Percentiles rank a stretch among this genome's conserved stretches.
These are phyloP conservation scores for Posidonia australis DNA, from an alignment of 106 monocot genomes.

Conservation along the genomic window DNA sequence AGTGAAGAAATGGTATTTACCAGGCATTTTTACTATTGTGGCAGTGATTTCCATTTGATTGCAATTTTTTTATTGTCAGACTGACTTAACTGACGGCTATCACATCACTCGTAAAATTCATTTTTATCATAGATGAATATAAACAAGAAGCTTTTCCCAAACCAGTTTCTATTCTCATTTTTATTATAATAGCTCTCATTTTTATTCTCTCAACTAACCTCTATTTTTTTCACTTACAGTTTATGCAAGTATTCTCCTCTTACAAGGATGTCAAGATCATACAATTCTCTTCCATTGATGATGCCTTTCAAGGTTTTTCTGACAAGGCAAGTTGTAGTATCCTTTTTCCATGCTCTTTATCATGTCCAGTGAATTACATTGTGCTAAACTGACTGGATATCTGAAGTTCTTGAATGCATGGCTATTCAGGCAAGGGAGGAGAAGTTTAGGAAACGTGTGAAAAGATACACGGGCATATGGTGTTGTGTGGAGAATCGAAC, in stretches of 20 bases:
- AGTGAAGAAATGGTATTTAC: conserved; percentile 60
- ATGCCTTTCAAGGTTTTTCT: conserved; percentile 60
- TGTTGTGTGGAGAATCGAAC: conserved; percentile 58
- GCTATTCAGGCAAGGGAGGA: conserved; percentile 36
- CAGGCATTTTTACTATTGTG: background rate
- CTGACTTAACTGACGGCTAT: background rate
- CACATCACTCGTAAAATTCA: no score
- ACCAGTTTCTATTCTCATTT: no score
- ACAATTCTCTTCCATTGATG: conserved; percentile 70
- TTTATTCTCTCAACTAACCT: background rate
- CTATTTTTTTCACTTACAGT: background rate
- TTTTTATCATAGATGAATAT: no score
- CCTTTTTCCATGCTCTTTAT: background rate
- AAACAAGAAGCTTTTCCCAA: no score
- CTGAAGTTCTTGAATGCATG: background rate
- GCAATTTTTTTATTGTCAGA: background rate
- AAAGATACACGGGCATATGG: conserved; percentile 86
- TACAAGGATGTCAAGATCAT: conserved; percentile 71
- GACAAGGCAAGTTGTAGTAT: conserved; percentile 33
- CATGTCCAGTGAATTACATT: background rate
- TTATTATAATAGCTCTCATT: background rate
- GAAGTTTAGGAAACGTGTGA: conserved; percentile 74
- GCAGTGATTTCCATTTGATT: background rate
- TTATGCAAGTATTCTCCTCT: background rate
- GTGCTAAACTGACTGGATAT: background rate